Evolutionary conservation across 2,329 filamentous ascomycete genomes (phyloP).

Genomic region (Bimuria novae-zelandiae): DNA sequence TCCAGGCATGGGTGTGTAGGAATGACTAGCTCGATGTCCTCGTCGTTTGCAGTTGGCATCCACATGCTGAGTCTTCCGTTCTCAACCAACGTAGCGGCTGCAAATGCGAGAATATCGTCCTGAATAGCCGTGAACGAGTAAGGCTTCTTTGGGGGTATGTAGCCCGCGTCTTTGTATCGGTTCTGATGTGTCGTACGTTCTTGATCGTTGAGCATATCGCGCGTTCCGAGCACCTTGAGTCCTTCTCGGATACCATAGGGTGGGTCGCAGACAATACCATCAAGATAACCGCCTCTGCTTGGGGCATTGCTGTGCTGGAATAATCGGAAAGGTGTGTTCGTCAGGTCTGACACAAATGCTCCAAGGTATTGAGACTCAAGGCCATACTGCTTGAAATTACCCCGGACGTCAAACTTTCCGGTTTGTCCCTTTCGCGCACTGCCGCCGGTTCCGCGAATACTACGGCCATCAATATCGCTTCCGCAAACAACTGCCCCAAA

Average conservation of each 20-base stretch:
- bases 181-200: constrained; percentile 33
- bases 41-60: constrained; percentile 80
- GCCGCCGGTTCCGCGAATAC: constrained; percentile 72
- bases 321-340: constrained; percentile 73
- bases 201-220: constrained; percentile 53
- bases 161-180: constrained; percentile 53
- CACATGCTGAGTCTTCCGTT: constrained; percentile 85
- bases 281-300: constrained; percentile 61
- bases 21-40: constrained; percentile 71
- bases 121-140: constrained; percentile 93
- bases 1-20: constrained; percentile 77
- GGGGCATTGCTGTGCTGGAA: constrained; percentile 10
- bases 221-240: constrained; percentile 79
- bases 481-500: constrained; percentile 85
- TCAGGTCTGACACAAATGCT: constrained; percentile 83
- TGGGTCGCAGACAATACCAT: constrained; percentile 93
- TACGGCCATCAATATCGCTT: constrained; percentile 91
- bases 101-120: constrained; percentile 85
- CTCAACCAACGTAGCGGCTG: constrained; percentile 75
- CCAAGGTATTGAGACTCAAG: constrained; percentile 70
- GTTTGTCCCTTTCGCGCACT: constrained; percentile 47
- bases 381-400: constrained; percentile 86
- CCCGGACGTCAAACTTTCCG: constrained; percentile 56
- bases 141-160: constrained; percentile 84
- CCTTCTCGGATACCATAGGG: constrained; percentile 96